These are phyloP conservation scores for Camelina sativa DNA, from an alignment of 345 rosid species.

Conservation along the genomic window DNA sequence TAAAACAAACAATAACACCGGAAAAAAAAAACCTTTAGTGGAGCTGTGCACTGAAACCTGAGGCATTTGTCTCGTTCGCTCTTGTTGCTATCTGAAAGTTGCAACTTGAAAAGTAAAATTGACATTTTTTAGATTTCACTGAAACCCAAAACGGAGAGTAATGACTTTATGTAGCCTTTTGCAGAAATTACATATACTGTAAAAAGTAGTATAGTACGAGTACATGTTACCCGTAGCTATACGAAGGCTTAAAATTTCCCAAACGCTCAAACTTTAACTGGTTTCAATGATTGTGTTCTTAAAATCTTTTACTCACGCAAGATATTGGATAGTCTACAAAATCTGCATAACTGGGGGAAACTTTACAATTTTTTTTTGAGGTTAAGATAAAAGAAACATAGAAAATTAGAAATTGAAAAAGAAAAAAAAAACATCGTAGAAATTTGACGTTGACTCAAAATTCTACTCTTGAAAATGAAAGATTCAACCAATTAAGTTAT, in stretches of 20 bases:
- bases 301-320: background rate
- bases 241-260: background rate
- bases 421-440: too few species aligned
- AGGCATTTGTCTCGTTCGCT: constrained; percentile 38
- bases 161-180: constrained; percentile 8
- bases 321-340: constrained; percentile 2
- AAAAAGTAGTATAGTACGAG: background rate
- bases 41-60: constrained; percentile 41
- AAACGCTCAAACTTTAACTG: background rate
- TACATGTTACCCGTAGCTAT: constrained; percentile 1
- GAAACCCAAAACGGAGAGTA: constrained; percentile 42
- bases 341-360: background rate
- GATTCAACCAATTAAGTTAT: background rate
- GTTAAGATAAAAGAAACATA: background rate
- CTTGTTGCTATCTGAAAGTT: constrained; percentile 38
- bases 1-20: background rate
- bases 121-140: constrained; percentile 19
- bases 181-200: background rate
- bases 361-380: background rate
- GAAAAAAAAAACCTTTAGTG: constrained; percentile 11
- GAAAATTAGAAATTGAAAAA: too few species aligned
- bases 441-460: background rate
- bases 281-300: background rate
- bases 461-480: background rate
- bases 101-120: constrained; percentile 24